These are phyloP conservation scores for Sporothrix sp. DNA, from an alignment of 2,329 filamentous ascomycete species.

Conservation along the genomic window DNA sequence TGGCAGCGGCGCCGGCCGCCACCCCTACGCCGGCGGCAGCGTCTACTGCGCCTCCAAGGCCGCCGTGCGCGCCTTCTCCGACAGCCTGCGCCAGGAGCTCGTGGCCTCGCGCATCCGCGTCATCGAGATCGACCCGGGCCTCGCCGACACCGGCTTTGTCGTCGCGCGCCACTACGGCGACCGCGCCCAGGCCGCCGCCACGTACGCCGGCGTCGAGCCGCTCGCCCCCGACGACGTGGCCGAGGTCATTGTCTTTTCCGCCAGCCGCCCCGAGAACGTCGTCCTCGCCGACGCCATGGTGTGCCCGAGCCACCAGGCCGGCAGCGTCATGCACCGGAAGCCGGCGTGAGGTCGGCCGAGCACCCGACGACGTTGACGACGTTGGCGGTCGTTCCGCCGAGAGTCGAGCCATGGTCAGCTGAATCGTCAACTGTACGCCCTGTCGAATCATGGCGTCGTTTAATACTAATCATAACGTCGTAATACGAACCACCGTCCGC, in stretches of 20 bases:
- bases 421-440: too few species aligned
- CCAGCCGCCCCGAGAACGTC: slow-evolving; percentile 77
- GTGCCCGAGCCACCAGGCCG: slow-evolving; percentile 76
- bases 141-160: slow-evolving; percentile 54
- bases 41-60: slow-evolving; percentile 95
- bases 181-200: slow-evolving; percentile 78
- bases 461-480: too few species aligned
- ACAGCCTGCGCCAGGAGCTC: slow-evolving; percentile 71
- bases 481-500: too few species aligned
- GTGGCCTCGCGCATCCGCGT: slow-evolving; percentile 73
- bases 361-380: too few species aligned
- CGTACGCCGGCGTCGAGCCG: slow-evolving; percentile 75
- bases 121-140: slow-evolving; percentile 78
- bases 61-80: slow-evolving; percentile 75
- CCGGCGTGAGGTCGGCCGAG: slow-evolving; percentile 5
- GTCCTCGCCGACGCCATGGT: slow-evolving; percentile 80
- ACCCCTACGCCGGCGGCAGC: slow-evolving; percentile 73
- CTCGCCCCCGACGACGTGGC: slow-evolving; percentile 86
- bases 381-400: too few species aligned
- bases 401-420: too few species aligned
- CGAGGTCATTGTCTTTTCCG: slow-evolving; percentile 79
- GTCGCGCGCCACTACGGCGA: slow-evolving; percentile 82
- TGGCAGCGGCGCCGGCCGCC: slow-evolving; percentile 78
- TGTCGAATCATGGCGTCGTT: too few species aligned
- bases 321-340: slow-evolving; percentile 5